Base-by-base conservation (phyloP, 345 rosid species). In the Eucalyptus viminalis region DNA sequence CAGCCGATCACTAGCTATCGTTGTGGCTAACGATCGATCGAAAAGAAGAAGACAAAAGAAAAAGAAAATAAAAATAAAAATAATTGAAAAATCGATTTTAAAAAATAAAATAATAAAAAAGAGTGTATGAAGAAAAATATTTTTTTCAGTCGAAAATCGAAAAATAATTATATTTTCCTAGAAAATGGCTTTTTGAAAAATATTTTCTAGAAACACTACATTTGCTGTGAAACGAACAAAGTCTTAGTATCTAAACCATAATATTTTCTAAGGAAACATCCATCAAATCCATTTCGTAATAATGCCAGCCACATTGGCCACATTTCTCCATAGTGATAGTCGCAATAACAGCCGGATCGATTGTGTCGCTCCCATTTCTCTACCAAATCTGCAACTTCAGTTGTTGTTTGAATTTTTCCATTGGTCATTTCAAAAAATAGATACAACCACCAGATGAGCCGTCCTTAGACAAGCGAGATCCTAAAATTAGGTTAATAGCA, bases 221-320 rank as follows among this genome's bases (percentile, higher is more conserved):
- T 53, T 53, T 53, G 2, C 1, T 0, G 1, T 0, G 2, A 53
- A 53, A 53, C 0, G 2, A 53, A 53, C 1, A 0, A 0, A 53
- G 1, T 8, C 11, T 2, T 21, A 7, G 4, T 27, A 62, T 62
- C 9, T 27, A 29, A 29, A 14, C 1, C 17, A 29, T 62, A 12
- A 12, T 29, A 1, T 13, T 3, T 62, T 62, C 0, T 29, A 1
- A 62, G 34, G 8, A 27, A 62, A 29, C 17, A 14, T 29, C 69
- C 34, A 62, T 62, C 5, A 0, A 29, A 7, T 62, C 4, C 4
- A 0, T 62, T 62, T 6, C 0, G 17, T 29, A 62, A 62, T 9
- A 62, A 62, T 29, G 69, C 31, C 0, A 2, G 0, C 4, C 5
- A 0, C 8, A 60, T 27, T 0, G 8, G 4, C 0, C 2, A 1